Conservation (phyloP, 352 stramenopile genomes). For the Phytophthora ramorum region DNA sequence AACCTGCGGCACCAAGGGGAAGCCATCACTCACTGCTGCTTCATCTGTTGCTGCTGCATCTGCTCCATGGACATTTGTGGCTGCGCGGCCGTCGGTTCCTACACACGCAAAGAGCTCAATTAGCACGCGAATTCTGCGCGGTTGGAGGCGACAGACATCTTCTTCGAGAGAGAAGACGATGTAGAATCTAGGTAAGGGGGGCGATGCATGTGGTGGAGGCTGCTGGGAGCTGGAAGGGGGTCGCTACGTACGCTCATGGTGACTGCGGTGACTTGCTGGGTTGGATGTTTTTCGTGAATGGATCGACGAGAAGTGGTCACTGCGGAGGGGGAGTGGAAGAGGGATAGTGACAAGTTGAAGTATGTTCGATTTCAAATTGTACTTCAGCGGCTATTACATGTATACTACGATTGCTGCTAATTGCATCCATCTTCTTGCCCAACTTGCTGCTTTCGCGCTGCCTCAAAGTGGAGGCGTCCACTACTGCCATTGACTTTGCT, state of each 20-base stretch:
- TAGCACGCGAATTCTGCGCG: neutral
- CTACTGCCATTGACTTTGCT: too few relatives aligned
- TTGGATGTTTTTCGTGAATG: constrained; percentile 1
- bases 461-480: too few relatives aligned
- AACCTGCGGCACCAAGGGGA: too few relatives aligned
- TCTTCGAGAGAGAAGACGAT: neutral
- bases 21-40: constrained; percentile 65
- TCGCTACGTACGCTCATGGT: constrained; percentile 38
- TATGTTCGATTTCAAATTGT: too few relatives aligned
- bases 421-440: too few relatives aligned
- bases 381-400: too few relatives aligned
- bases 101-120: neutral
- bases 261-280: neutral
- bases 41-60: constrained; percentile 86
- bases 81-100: constrained; percentile 20
- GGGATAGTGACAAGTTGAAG: neutral
- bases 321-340: neutral
- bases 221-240: neutral
- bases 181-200: neutral
- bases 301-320: neutral
- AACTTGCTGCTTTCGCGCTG: too few relatives aligned
- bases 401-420: too few relatives aligned
- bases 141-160: neutral
- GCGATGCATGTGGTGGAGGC: neutral
- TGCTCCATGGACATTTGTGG: constrained; percentile 80